Percentiles rank a stretch among this genome's conserved stretches.
Evolutionary conservation across 2,329 filamentous ascomycete genomes (phyloP).

Genomic region (Coniochaeta ligniaria): DNA sequence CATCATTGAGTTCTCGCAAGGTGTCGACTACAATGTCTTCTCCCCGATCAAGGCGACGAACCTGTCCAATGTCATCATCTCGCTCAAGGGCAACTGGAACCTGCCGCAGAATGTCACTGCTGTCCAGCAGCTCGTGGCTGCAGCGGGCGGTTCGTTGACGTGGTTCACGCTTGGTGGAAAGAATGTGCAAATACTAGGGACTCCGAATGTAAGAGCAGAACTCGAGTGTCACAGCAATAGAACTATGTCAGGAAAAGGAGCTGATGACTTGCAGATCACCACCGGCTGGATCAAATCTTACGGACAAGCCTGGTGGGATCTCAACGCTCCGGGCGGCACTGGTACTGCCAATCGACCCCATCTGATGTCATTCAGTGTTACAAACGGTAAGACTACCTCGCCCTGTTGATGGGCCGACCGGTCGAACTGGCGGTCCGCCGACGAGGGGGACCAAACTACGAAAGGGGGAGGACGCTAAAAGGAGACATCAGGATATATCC

Average conservation of each 20-base stretch:
- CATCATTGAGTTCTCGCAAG: conserved; percentile 28
- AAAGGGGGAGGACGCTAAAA: conserved; percentile 16
- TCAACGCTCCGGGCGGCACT: conserved; percentile 28
- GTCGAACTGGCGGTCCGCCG: too few relatives aligned
- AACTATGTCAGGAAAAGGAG: neutral
- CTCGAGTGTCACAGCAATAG: too few relatives aligned
- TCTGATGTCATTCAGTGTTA: conserved; percentile 28
- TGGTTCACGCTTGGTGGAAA: conserved; percentile 30
- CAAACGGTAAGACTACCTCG: conserved; percentile 14
- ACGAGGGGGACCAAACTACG: too few relatives aligned
- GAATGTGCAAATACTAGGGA: conserved; percentile 23
- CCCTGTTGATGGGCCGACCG: neutral
- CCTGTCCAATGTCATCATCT: conserved; percentile 32
- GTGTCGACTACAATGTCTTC: conserved; percentile 33
- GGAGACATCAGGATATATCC: neutral
- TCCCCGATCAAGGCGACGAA: conserved; percentile 28
- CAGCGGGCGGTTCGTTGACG: conserved; percentile 20
- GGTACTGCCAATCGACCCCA: conserved; percentile 30
- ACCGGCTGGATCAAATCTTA: conserved; percentile 37
- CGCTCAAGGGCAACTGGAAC: conserved; percentile 33
- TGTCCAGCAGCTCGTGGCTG: conserved; percentile 26
- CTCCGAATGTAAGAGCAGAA: conserved; percentile 18
- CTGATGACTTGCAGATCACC: conserved; percentile 6
- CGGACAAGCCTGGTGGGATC: conserved; percentile 37
- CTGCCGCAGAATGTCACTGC: conserved; percentile 30